phyloP scores from a whole-genome alignment of 306 rosid species.

The Vigna hirtella region DNA sequence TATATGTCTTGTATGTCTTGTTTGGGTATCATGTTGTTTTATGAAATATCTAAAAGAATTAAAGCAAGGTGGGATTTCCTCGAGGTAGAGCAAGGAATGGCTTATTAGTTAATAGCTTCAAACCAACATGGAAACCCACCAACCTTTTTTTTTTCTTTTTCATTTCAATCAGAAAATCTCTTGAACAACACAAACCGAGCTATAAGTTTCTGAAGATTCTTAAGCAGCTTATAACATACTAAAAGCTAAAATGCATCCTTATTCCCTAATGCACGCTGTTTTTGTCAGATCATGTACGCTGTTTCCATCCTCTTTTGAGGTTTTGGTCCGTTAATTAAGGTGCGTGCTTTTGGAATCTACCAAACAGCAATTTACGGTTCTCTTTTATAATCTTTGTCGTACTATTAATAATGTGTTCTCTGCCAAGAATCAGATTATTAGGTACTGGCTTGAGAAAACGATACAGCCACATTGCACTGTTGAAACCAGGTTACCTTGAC shows the following conservation, averaged over 20 bases:
- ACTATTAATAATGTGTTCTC: not conserved
- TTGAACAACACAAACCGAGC: slow-evolving; percentile 31
- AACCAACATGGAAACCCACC: slow-evolving; percentile 43
- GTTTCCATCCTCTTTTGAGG: slow-evolving; percentile 43
- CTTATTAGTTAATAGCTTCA: slow-evolving; percentile 43
- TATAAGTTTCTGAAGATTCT: slow-evolving; percentile 49
- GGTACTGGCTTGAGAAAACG: slow-evolving; percentile 3
- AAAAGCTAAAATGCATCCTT: slow-evolving; percentile 44
- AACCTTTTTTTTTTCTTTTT: not conserved
- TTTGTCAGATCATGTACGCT: slow-evolving; percentile 37
- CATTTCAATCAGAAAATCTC: slow-evolving; percentile 40
- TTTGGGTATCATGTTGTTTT: slow-evolving; percentile 20
- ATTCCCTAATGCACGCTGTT: slow-evolving; percentile 40
- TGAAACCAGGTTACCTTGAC: not conserved
- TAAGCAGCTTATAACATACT: slow-evolving; percentile 49
- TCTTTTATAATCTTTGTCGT: slow-evolving; percentile 7
- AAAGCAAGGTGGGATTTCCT: slow-evolving; percentile 56
- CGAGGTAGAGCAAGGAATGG: slow-evolving; percentile 61
- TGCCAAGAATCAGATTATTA: slow-evolving; percentile 18
- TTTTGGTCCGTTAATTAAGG: slow-evolving; percentile 31
- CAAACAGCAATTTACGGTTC: slow-evolving; percentile 16
- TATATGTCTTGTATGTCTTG: slow-evolving; percentile 23
- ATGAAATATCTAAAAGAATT: slow-evolving; percentile 39
- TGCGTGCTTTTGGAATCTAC: slow-evolving; percentile 37
- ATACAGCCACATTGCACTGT: not conserved